Base-by-base conservation (phyloP, 2,329 filamentous ascomycete genomes). In the Cadophora malorum region DNA sequence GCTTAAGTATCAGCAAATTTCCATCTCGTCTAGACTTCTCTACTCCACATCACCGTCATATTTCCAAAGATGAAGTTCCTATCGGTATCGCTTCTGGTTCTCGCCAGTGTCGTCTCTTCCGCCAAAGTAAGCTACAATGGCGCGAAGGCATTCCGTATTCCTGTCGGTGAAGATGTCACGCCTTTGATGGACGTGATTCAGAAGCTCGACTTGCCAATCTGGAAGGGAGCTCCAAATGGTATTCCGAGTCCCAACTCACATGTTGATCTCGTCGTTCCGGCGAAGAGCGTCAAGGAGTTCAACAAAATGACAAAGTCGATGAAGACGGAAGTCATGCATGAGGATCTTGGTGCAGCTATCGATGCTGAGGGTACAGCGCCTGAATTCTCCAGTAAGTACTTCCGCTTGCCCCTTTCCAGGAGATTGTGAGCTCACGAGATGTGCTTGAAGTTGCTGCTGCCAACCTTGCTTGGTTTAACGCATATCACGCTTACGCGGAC, bases 401-500 rank as follows among this genome's bases (percentile, higher is more conserved):
- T n/a, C n/a, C n/a, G n/a, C n/a, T n/a, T n/a, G n/a, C n/a, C n/a
- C n/a, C 7, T 25, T 38, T 16, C 35, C 9, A 4, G 33, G 33
- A 23, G 1, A 25, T 10, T 23, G 14, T 9, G 23, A 16, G n/a
- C 41, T 33, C 3, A 49, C 8, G 69, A 47, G 21, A 67, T 65
- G 50, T 28, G 49, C 70, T 66, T 58, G 23, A 21, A 74, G 73
- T 71, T 47, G 69, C 69, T 23, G 67, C 72, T n/a, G 74, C 73
- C 19, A 74, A 78, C 65, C 55, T 79, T 23, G 79, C 81, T 4
- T 88, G 84, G 83, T 88, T 86, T 76, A 79, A 83, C 64, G 77
- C 79, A 19, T 88, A 87, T 70, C 85, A 88, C 68, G 64, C 80
- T 1, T 87, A 85, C 70, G 79, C 79, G 1, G 84, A 87, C 71